Percentiles rank a stretch among this genome's conserved stretches.
Conservation (phyloP, 106 monocot genomes). For the Dendrobium nobile region DNA sequence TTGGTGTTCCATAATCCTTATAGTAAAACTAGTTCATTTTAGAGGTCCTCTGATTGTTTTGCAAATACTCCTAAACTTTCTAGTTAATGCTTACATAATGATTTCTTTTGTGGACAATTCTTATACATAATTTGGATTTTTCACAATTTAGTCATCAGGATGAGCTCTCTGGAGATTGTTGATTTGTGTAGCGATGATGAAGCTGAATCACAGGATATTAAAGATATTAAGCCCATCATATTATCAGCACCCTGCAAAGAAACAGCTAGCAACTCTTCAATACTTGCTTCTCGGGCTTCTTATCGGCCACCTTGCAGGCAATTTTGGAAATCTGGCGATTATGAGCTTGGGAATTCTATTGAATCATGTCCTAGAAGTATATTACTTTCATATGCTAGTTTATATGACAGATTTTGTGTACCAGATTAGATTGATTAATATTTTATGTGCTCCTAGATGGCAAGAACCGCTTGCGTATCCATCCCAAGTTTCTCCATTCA, state of each 20-base stretch:
- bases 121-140: slow-evolving; percentile 4
- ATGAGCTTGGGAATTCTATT: slow-evolving; percentile 29
- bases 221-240: slow-evolving; percentile 26
- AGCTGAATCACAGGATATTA: slow-evolving; percentile 13
- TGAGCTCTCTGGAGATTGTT: slow-evolving; percentile 37
- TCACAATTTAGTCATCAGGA: slow-evolving; percentile 11
- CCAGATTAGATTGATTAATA: neutral
- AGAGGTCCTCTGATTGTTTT: neutral
- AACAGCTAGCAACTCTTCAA: neutral
- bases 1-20: neutral
- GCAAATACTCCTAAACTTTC: neutral
- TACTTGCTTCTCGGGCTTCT: slow-evolving; percentile 7
- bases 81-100: neutral
- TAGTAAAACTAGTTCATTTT: neutral
- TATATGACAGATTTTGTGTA: neutral
- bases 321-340: slow-evolving; percentile 92
- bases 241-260: neutral
- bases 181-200: slow-evolving; percentile 55
- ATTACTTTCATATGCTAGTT: slow-evolving; percentile 4
- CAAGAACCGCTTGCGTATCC: slow-evolving; percentile 59
- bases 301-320: slow-evolving; percentile 38
- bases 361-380: slow-evolving; percentile 26
- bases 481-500: slow-evolving; percentile 95
- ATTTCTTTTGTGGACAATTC: neutral
- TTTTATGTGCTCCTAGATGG: slow-evolving; percentile 36